Evolutionary conservation across 1,284 basidiomycete genomes (phyloP).

Genomic region (Ceratobasidium sp.): DNA sequence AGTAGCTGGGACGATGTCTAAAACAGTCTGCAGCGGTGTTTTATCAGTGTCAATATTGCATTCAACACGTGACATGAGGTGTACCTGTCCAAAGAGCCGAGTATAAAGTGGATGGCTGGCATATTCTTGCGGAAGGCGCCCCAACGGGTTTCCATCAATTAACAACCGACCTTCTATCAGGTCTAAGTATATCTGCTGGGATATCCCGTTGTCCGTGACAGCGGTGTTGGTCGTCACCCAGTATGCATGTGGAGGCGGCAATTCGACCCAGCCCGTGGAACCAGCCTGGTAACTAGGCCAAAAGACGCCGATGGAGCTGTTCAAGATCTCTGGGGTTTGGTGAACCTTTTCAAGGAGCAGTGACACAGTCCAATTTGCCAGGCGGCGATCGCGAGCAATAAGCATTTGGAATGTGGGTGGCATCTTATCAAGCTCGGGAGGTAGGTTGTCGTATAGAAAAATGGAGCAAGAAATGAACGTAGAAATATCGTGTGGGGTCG

Average conservation of each 20-base stretch:
- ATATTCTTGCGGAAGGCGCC: slow-evolving; percentile 41
- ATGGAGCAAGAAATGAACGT: slow-evolving; percentile 41
- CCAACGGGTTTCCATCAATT: slow-evolving; percentile 43
- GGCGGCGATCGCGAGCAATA: slow-evolving; percentile 26
- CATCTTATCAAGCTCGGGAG: slow-evolving; percentile 6
- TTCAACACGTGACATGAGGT: slow-evolving; percentile 47
- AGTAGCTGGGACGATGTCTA: slow-evolving; percentile 22
- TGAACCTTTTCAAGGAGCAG: not conserved
- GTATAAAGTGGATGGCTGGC: slow-evolving; percentile 40
- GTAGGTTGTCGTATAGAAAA: slow-evolving; percentile 40
- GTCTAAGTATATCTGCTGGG: slow-evolving; percentile 39
- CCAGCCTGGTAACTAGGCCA: slow-evolving; percentile 8
- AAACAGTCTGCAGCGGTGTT: not conserved
- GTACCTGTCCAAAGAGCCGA: slow-evolving; percentile 45
- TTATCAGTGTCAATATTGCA: not conserved
- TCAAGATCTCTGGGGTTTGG: not conserved
- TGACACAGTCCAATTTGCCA: slow-evolving; percentile 1
- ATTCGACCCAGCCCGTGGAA: slow-evolving; percentile 30
- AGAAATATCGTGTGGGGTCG: slow-evolving; percentile 24
- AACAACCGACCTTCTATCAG: slow-evolving; percentile 40
- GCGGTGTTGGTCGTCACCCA: slow-evolving; percentile 46
- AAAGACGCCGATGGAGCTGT: not conserved
- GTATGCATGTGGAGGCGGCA: slow-evolving; percentile 56
- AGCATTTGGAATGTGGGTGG: not conserved
- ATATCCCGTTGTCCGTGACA: slow-evolving; percentile 25